These are phyloP conservation scores for Amanita molliuscula DNA, from an alignment of 768 basidiomycete species.

Conservation along the genomic window DNA sequence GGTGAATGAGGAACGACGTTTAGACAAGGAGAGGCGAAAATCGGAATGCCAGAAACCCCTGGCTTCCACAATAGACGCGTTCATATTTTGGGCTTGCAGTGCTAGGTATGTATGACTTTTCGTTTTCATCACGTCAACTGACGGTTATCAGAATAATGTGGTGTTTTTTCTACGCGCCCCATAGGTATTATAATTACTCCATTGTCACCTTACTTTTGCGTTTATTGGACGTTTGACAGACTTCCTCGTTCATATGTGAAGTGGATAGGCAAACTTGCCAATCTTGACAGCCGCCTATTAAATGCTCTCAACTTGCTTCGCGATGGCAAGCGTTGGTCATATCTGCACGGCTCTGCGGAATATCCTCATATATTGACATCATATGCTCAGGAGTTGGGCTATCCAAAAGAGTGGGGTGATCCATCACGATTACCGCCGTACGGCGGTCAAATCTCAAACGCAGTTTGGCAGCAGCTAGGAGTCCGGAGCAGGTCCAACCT, in stretches of 20 bases:
- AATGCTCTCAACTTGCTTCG: slow-evolving; percentile 43
- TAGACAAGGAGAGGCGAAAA: slow-evolving; percentile 19
- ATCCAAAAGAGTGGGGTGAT: slow-evolving; percentile 54
- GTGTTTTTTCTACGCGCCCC: slow-evolving; percentile 77
- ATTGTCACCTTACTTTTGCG: slow-evolving; percentile 6
- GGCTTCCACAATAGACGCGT: slow-evolving; percentile 47
- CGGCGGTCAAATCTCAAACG: slow-evolving; percentile 43
- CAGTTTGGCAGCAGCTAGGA: slow-evolving; percentile 45
- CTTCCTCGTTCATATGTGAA: slow-evolving; percentile 60
- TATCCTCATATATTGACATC: slow-evolving; percentile 31
- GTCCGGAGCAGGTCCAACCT: slow-evolving; percentile 40
- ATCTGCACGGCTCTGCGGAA: slow-evolving; percentile 30
- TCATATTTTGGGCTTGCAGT: slow-evolving; percentile 71
- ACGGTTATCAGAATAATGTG: slow-evolving; percentile 55
- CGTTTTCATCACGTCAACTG: not conserved
- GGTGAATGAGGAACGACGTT: slow-evolving; percentile 12
- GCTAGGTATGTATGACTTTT: slow-evolving; percentile 41
- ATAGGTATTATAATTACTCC: slow-evolving; percentile 36
- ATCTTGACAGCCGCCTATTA: slow-evolving; percentile 52
- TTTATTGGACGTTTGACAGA: slow-evolving; percentile 18
- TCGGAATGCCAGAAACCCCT: slow-evolving; percentile 16
- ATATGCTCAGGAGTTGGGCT: slow-evolving; percentile 46
- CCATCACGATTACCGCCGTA: slow-evolving; percentile 47
- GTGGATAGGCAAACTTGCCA: slow-evolving; percentile 69
- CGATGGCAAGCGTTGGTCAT: slow-evolving; percentile 46